Conservation (phyloP, 352 stramenopile genomes). For the Pelagophyceae sp. region DNA sequence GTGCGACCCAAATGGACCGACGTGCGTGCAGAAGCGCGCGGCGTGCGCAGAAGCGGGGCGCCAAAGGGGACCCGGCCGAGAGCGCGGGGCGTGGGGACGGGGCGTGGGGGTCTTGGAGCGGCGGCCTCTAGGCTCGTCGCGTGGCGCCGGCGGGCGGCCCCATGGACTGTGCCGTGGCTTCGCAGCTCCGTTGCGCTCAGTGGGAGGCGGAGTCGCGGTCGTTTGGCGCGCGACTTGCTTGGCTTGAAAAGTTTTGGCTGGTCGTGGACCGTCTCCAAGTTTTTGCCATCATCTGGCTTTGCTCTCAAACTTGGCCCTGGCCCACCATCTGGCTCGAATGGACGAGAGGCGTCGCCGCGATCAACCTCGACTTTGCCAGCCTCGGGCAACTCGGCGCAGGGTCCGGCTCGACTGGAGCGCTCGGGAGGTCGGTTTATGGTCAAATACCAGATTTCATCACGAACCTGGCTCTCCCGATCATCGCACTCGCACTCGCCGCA, state of each 20-base stretch:
- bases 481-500: not conserved
- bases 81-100: not conserved
- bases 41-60: too few species aligned
- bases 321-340: not conserved
- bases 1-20: too few species aligned
- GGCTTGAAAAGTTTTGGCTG: not conserved
- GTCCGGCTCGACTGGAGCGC: not conserved
- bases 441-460: not conserved
- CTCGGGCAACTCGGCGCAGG: not conserved
- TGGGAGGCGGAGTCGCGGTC: not conserved
- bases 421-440: not conserved
- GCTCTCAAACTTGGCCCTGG: not conserved
- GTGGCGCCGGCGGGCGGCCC: too few species aligned
- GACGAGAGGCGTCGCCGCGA: not conserved
- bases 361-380: not conserved
- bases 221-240: too few species aligned
- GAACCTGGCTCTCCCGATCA: not conserved
- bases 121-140: not conserved
- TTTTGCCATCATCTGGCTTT: not conserved
- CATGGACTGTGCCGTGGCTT: not conserved
- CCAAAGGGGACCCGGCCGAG: not conserved
- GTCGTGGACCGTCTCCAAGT: not conserved
- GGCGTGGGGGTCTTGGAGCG: not conserved
- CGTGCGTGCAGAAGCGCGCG: too few species aligned
- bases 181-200: not conserved